Percentiles rank a stretch among this genome's conserved stretches.
phyloP scores from a whole-genome alignment of 352 stramenopile genomes.

The Thraustochytrium sp. region DNA sequence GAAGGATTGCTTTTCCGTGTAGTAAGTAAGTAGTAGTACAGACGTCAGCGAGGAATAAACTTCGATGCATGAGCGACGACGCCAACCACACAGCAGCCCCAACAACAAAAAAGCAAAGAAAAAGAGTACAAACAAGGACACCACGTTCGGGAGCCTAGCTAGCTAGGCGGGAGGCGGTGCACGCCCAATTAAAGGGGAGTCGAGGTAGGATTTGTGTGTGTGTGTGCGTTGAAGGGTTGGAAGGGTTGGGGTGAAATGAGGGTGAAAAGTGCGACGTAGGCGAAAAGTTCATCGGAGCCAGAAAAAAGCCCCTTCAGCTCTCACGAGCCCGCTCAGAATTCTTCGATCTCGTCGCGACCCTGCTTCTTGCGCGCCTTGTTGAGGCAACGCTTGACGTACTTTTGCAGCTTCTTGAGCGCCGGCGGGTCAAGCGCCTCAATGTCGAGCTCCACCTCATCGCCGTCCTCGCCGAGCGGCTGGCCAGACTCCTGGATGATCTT shows the following conservation, averaged over 20 bases:
- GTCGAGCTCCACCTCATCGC: constrained; percentile 44
- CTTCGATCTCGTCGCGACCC: constrained; percentile 13
- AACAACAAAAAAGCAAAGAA: neutral
- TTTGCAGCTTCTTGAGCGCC: constrained; percentile 38
- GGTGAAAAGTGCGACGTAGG: neutral
- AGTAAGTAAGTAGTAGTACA: too few relatives aligned
- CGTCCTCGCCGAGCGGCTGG: constrained; percentile 5
- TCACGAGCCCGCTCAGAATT: neutral
- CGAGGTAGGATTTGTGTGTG: too few relatives aligned
- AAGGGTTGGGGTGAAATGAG: too few relatives aligned
- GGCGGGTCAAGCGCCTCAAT: constrained; percentile 41
- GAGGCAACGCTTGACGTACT: constrained; percentile 40
- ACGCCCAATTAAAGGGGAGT: too few relatives aligned
- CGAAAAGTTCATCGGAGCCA: neutral
- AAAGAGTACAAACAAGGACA: neutral
- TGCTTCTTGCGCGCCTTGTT: constrained; percentile 35
- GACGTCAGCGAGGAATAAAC: too few relatives aligned
- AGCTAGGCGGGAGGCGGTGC: too few relatives aligned
- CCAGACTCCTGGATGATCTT: constrained; percentile 42
- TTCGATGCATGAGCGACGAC: too few relatives aligned
- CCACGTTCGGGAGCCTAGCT: neutral
- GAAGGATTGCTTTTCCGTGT: too few relatives aligned
- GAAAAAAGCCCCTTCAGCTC: neutral
- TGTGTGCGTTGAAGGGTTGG: too few relatives aligned
- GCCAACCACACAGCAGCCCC: neutral